Percentiles rank a stretch among this genome's conserved stretches.
These are phyloP conservation scores for Neurospora sp. DNA, from an alignment of 2,329 filamentous ascomycete species.

Conservation along the genomic window DNA sequence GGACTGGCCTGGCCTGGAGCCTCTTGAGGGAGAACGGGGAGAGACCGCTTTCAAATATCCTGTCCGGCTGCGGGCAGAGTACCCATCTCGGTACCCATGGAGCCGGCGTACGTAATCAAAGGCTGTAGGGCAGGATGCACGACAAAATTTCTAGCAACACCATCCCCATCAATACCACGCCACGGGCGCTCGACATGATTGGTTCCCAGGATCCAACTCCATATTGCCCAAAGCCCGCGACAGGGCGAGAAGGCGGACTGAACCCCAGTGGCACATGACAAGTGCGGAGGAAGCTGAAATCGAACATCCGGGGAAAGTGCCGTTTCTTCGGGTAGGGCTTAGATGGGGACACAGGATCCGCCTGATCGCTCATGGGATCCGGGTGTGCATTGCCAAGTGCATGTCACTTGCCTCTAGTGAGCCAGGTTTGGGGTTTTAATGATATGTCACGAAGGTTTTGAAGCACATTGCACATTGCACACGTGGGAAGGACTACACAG, in stretches of 20 bases:
- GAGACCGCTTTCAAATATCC: background rate
- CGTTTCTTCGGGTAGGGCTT: conserved; percentile 5
- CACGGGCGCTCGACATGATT: conserved; percentile 7
- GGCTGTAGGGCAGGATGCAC: conserved; percentile 1
- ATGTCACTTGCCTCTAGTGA: background rate
- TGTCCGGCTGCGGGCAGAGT: background rate
- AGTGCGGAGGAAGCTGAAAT: conserved; percentile 6
- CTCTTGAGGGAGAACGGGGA: background rate
- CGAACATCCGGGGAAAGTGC: conserved; percentile 12
- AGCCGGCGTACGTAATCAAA: background rate
- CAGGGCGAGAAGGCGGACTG: conserved; percentile 8
- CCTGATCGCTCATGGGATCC: background rate
- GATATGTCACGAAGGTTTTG: background rate
- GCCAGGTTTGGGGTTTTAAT: background rate
- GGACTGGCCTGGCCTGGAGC: background rate
- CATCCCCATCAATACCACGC: conserved; percentile 1
- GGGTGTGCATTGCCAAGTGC: background rate
- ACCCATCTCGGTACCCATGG: background rate
- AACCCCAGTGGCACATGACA: conserved; percentile 9
- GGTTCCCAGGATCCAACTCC: conserved; percentile 4
- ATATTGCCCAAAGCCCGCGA: conserved; percentile 11
- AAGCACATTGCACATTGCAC: background rate
- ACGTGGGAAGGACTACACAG: background rate
- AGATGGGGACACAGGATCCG: conserved; percentile 6
- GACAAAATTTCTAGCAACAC: conserved; percentile 7